These are phyloP conservation scores for Stellera chamaejasme DNA, from an alignment of 345 rosid genomes.

Conservation along the genomic window DNA sequence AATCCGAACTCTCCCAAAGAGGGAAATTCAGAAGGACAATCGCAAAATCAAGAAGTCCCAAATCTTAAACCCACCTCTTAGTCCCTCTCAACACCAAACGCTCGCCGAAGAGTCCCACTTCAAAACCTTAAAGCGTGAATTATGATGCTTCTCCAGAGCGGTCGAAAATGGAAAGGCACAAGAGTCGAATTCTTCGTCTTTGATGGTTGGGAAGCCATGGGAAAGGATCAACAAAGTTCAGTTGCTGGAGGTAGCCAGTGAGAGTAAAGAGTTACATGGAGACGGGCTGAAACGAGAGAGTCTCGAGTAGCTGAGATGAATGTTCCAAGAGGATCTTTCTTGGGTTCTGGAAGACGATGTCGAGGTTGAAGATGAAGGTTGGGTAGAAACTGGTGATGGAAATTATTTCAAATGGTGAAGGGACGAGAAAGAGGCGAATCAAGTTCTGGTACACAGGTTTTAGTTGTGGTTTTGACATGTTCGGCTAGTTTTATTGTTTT, in stretches of 20 bases:
- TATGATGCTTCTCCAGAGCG: conserved; percentile 45
- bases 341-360: conserved; percentile 88
- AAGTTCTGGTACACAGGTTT: conserved; percentile 66
- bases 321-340: conserved; percentile 59
- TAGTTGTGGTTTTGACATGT: neutral
- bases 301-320: conserved; percentile 56
- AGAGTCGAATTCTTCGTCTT: conserved; percentile 7
- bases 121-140: conserved; percentile 45
- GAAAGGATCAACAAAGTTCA: conserved; percentile 61
- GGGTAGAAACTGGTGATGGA: conserved; percentile 21
- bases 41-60: conserved; percentile 47
- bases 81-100: conserved; percentile 35
- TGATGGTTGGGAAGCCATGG: conserved; percentile 79
- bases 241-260: conserved; percentile 47
- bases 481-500: neutral
- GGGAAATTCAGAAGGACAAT: conserved; percentile 66
- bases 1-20: conserved; percentile 59
- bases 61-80: conserved; percentile 23
- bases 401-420: conserved; percentile 46
- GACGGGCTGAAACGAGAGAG: conserved; percentile 40
- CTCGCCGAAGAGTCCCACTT: conserved; percentile 48
- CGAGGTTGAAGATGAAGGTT: conserved; percentile 34
- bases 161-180: conserved; percentile 15
- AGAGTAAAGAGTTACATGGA: conserved; percentile 34
- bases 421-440: conserved; percentile 56